Base-by-base conservation (phyloP, 371 early-diverging fungal genomes). In the Mucor piriformis region DNA sequence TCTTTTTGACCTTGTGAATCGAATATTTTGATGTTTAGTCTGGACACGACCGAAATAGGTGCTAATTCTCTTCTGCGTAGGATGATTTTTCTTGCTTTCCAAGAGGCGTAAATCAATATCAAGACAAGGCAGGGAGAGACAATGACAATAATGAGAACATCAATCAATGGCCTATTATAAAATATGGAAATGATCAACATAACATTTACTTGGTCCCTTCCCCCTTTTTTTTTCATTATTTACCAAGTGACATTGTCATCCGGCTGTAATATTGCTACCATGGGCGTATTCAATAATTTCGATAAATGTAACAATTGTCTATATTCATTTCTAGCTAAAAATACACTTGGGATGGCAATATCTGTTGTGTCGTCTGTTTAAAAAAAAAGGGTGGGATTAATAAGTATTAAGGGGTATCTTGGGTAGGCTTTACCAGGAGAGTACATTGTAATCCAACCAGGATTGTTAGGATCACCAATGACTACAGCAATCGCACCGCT, bases 401-500 rank as follows among this genome's bases (percentile, higher is more conserved):
- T 29, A 35, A 48, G 10, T 21, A 35, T 43, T 20, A 15, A n/a
- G n/a, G n/a, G n/a, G n/a, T n/a, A n/a, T n/a, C n/a, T n/a, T n/a
- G n/a, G n/a, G n/a, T n/a, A n/a, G n/a, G n/a, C 21, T 46, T 76
- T 78, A 84, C 87, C 86, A 47, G 87, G 81, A 18, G 94, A 87
- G 73, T 88, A 94, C 95, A 95, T 95, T 57, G 93, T 93, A 47
- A 94, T 82, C 52, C 92, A 83, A 34, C 81, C 79, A 24, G 64
- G 32, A 47, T 72, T 71, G 40, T 81, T 79, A 40, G 86, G 79
- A 72, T 95, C 94, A 16, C 96, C 96, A 6, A 95, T 92, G 13
- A 94, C 79, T 3, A 95, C 95, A 6, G 91, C 95, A 12, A 79
- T 71, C 5, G 93, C 94, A n/a, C 95, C 95, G 37, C 87, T 83